Evolutionary conservation across 495 filamentous ascomycete species (phyloP), one percentile per base, ranked within the genome.

Genomic region (Symbiotaphrina buchneri): DNA sequence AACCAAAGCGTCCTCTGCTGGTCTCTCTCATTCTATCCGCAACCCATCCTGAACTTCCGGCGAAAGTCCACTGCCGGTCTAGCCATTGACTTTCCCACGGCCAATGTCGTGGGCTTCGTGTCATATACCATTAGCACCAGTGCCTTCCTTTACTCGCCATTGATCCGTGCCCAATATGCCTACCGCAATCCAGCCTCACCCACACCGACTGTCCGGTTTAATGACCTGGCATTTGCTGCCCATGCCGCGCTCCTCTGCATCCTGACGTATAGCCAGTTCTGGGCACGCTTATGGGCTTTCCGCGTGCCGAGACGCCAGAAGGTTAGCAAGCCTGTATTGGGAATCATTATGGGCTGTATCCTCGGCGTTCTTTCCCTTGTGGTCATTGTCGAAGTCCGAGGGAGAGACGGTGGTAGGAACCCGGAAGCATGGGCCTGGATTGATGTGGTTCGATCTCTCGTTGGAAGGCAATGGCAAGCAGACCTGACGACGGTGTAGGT

Each of bases 11-110:
- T 67, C 35, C 31, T 71, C n/a, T 65, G 62, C 45, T 90, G 84
- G 84, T 78, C 74, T 1, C 46, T 74, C 23, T 91, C 81, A 8
- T 95, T 93, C 54, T 97, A 94, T 46, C 85, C 90, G 1, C 87
- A 95, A 43, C 64, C 74, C 1, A 47, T 84, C 23, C 61, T 68
- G 34, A 97, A 91, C 57, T 71, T 59, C 46, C 59, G 52, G 18
- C 68, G 82, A 13, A 58, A 61, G 16, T 74, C 82, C 3, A 92
- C 84, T 3, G 61, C 65, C 3, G 87, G 87, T 6, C 68, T 83
- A 5, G 73, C 83, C 0, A 70, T 87, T 30, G 82, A 94, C 47
- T 92, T 82, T 44, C 79, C 78, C 4, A 61, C 71, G 5, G 58
- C 85, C 46, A 97, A 97, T 44, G 58, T 67, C 2, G 50, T 90